Conservation (phyloP, 108 stramenopile genomes). For the Skeletonema menzelii region DNA sequence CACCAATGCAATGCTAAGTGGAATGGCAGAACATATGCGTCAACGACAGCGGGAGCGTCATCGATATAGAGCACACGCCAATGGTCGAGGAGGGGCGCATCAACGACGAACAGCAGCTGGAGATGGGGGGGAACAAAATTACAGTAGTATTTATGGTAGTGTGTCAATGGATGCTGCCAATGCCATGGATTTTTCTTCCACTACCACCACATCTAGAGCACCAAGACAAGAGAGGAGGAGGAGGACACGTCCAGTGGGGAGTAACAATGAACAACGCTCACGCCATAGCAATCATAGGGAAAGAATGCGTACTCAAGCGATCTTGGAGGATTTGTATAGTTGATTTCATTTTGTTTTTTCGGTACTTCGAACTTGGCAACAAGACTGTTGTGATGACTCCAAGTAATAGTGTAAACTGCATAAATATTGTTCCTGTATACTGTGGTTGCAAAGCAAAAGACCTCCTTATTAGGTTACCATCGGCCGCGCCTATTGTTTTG, state of each 20-base stretch:
- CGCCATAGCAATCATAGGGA: conserved; percentile 4
- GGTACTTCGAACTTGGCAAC: too few species aligned
- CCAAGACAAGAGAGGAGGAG: neutral
- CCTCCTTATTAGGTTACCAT: neutral
- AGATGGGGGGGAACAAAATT: neutral
- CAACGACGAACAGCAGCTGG: neutral
- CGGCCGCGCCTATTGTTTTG: neutral
- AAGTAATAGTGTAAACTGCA: neutral
- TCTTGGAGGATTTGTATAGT: conserved; percentile 17
- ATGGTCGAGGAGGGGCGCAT: neutral
- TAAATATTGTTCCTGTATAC: too few species aligned
- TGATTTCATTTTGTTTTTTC: neutral
- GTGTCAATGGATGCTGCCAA: neutral
- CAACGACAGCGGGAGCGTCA: neutral
- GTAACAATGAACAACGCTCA: neutral
- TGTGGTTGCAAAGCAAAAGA: too few species aligned
- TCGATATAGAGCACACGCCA: neutral
- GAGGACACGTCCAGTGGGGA: neutral
- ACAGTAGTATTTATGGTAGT: neutral
- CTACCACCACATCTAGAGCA: neutral
- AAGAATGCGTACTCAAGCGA: conserved; percentile 6
- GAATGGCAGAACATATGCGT: neutral
- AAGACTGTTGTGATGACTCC: neutral
- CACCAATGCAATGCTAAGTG: neutral
- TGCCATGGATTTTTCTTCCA: neutral